Base-by-base conservation (phyloP, 768 basidiomycete genomes). In the Leccinum truebloodii region DNA sequence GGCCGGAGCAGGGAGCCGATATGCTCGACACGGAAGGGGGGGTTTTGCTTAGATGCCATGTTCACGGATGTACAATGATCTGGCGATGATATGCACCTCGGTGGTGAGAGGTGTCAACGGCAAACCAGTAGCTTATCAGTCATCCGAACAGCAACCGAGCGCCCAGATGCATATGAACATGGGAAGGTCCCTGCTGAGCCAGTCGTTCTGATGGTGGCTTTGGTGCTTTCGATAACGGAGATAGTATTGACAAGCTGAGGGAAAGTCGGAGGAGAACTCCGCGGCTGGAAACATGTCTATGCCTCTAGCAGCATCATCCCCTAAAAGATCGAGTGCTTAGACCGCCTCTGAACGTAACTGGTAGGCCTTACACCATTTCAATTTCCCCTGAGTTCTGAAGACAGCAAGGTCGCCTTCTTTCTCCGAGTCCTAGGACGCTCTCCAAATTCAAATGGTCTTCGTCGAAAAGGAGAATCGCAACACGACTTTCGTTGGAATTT, bases 1-100 rank as follows among this genome's bases (percentile, higher is more conserved):
- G 80, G 80, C 6, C 80, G 76, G 58, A 79, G 79, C 34, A 81
- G 67, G 8, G 79, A 80, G 37, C 80, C 80, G 14, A 80, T 61
- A 61, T 80, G 80, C 54, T 81, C 80, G 13, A 79, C 79, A 24
- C 79, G 75, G 70, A 79, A 79, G 30, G 80, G 80, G 3, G 80
- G 79, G 9, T 44, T 59, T 41, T 72, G 67, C 54, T 66, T 72
- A 5, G 55, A 24, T 1, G 54, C 14, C 68, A 72, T 72, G 5
- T 35, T 59, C 6, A 41, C 32, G 5, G 6, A 37, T 6, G 46
- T n/a, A 24, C 13, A 8, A 24, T 6, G 41, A 44, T 44, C 41
- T 26, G 13, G 6, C 24, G 20, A 50, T 16, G 24, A 50, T 22
- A 16, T 22, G 13, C 3, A 3, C 24, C 49, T 6, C 24, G 16